Evolutionary conservation across 1,284 basidiomycete species (phyloP).

Genomic region (Pascua guehoae): DNA sequence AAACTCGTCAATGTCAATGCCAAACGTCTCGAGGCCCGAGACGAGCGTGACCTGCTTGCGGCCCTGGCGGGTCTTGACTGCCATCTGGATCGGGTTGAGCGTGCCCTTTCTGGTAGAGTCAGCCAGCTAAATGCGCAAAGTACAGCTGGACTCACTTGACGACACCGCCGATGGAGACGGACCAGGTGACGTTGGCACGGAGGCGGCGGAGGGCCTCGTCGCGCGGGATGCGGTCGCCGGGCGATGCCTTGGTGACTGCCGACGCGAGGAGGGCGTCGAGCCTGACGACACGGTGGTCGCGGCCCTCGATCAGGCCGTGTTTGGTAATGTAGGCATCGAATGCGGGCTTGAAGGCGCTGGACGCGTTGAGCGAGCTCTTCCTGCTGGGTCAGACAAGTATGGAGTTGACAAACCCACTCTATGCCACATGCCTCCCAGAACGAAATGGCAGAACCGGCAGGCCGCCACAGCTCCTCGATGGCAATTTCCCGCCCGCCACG

Average conservation of each 20-base stretch:
- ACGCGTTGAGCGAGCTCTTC: conserved; percentile 24
- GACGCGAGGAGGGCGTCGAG: conserved; percentile 58
- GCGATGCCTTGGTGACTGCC: conserved; percentile 54
- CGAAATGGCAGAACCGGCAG: conserved; percentile 56
- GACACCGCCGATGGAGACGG: conserved; percentile 35
- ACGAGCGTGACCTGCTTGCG: conserved; percentile 72
- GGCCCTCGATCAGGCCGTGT: conserved; percentile 62
- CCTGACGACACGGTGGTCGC: conserved; percentile 66
- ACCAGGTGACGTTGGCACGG: conserved; percentile 32
- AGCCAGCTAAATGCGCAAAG: background rate
- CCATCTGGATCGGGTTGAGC: conserved; percentile 64
- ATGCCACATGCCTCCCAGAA: conserved; percentile 61
- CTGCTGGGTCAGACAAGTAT: conserved; percentile 16
- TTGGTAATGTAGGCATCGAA: conserved; percentile 63
- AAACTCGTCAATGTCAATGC: conserved; percentile 64
- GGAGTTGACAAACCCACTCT: conserved; percentile 52
- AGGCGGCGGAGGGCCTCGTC: conserved; percentile 60
- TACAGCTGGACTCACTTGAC: conserved; percentile 29
- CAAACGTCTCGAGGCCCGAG: conserved; percentile 72
- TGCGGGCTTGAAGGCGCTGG: conserved; percentile 51
- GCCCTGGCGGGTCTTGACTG: conserved; percentile 68
- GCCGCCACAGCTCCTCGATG: conserved; percentile 71
- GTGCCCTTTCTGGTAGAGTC: conserved; percentile 62
- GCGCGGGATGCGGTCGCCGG: conserved; percentile 49
- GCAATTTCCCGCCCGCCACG: conserved; percentile 32